A percentile compares a stretch with the other conserved stretches of the same genome.
Conservation (phyloP, 2,329 filamentous ascomycete genomes). For the Aspergillus sp. region DNA sequence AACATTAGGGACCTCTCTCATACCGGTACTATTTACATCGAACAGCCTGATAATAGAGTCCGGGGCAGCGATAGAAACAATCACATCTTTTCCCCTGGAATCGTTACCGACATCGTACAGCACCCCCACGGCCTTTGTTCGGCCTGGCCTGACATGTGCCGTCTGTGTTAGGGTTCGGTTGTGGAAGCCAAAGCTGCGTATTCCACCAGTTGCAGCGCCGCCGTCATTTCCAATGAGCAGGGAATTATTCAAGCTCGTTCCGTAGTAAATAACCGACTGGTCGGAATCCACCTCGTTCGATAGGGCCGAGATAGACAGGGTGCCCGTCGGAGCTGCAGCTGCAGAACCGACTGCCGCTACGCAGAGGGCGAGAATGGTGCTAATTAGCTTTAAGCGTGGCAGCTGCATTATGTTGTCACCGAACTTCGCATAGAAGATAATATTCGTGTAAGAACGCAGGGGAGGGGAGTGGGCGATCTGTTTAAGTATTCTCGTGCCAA, state of each 20-base stretch:
- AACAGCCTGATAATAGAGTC: slow-evolving; percentile 1
- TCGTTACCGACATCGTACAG: not conserved
- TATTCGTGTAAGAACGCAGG: no score
- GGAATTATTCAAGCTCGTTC: not conserved
- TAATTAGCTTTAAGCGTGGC: not conserved
- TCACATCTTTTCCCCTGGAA: not conserved
- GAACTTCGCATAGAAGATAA: no score
- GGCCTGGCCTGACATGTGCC: not conserved
- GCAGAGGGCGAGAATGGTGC: not conserved
- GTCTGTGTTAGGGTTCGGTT: not conserved
- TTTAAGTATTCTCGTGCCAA: not conserved
- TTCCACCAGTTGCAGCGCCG: slow-evolving; percentile 2
- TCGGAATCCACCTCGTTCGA: slow-evolving; percentile 3
- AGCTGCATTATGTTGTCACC: no score
- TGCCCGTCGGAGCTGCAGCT: not conserved
- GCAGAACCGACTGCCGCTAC: not conserved
- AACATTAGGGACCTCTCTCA: not conserved
- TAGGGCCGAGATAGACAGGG: not conserved
- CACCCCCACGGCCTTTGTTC: slow-evolving; percentile 6
- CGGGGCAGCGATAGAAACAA: slow-evolving; percentile 1
- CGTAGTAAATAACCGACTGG: slow-evolving; percentile 1
- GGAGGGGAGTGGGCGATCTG: no score
- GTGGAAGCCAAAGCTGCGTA: not conserved
- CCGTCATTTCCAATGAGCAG: slow-evolving; percentile 9
- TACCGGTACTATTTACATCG: slow-evolving; percentile 1